Conservation (phyloP, 2,329 filamentous ascomycete genomes). For the Mariannaea sp. region DNA sequence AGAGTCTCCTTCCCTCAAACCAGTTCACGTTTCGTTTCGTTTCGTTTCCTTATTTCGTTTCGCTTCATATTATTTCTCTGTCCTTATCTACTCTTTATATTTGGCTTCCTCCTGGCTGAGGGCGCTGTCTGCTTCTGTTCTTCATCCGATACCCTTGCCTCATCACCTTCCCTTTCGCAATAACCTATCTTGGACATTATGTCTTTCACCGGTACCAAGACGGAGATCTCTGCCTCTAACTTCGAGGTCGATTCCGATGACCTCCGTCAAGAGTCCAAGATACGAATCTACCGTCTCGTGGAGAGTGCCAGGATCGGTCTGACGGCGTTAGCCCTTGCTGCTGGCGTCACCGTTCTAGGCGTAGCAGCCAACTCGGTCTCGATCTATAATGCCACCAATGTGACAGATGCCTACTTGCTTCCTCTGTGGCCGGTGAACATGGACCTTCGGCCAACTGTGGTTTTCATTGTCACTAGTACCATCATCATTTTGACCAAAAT, state of each 20-base stretch:
- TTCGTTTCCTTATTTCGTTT: too few relatives aligned
- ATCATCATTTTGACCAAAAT: slow-evolving; percentile 56
- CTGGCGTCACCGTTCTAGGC: slow-evolving; percentile 58
- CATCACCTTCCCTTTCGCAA: slow-evolving; percentile 5
- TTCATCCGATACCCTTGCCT: slow-evolving; percentile 6
- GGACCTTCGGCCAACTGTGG: slow-evolving; percentile 60
- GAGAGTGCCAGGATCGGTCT: slow-evolving; percentile 54
- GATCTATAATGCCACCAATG: slow-evolving; percentile 60
- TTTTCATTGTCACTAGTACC: slow-evolving; percentile 57
- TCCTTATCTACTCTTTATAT: slow-evolving; percentile 20
- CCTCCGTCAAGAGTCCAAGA: slow-evolving; percentile 44
- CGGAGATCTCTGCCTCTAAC: slow-evolving; percentile 50
- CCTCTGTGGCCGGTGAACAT: slow-evolving; percentile 63
- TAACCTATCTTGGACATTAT: slow-evolving; percentile 27
- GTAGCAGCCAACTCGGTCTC: slow-evolving; percentile 59
- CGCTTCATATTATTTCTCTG: slow-evolving; percentile 10
- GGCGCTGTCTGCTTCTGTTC: slow-evolving; percentile 18
- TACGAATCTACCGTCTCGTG: slow-evolving; percentile 46
- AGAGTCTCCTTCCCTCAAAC: slow-evolving; percentile 5
- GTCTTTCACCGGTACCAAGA: slow-evolving; percentile 43
- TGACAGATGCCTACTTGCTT: slow-evolving; percentile 53
- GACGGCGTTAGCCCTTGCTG: slow-evolving; percentile 55
- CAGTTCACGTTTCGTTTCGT: slow-evolving; percentile 8
- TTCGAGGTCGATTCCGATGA: slow-evolving; percentile 53
- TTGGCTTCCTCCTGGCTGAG: slow-evolving; percentile 7